Percentiles rank a stretch among this genome's conserved stretches.
These are phyloP conservation scores for Lactarius tabidus DNA, from an alignment of 768 basidiomycete genomes.

Conservation along the genomic window DNA sequence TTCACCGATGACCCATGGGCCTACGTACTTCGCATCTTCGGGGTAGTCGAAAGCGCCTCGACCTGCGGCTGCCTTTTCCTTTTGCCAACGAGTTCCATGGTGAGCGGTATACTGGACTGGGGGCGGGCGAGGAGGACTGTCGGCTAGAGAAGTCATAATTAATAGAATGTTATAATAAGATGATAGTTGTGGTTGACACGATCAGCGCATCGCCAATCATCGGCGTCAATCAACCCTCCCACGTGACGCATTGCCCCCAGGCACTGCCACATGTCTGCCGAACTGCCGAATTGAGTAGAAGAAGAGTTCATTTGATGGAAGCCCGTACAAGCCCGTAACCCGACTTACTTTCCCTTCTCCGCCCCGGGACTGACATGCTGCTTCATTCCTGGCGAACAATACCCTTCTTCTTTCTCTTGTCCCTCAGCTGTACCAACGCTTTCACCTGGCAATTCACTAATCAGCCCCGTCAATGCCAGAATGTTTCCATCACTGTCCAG, in stretches of 20 bases:
- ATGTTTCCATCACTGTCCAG: slow-evolving; percentile 52
- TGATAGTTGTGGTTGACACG: background rate
- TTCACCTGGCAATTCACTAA: slow-evolving; percentile 43
- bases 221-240: background rate
- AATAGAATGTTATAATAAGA: slow-evolving; percentile 4
- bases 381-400: slow-evolving; percentile 7
- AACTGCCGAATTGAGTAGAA: background rate
- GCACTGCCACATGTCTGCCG: too few species aligned
- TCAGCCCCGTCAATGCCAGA: slow-evolving; percentile 60
- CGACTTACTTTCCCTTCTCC: too few species aligned
- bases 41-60: slow-evolving; percentile 72
- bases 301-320: too few species aligned
- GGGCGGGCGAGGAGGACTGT: slow-evolving; percentile 65
- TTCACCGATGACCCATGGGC: slow-evolving; percentile 91
- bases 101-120: slow-evolving; percentile 68
- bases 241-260: slow-evolving; percentile 2
- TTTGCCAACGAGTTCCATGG: slow-evolving; percentile 80
- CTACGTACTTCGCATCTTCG: slow-evolving; percentile 80
- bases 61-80: slow-evolving; percentile 80
- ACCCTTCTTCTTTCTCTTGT: slow-evolving; percentile 18
- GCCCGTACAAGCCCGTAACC: too few species aligned
- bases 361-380: background rate
- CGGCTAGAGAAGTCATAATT: slow-evolving; percentile 32
- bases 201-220: background rate
- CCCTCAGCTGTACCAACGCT: slow-evolving; percentile 33